Evolutionary conservation across 495 filamentous ascomycete genomes (phyloP), one percentile per base, ranked within the genome.

Genomic region (Aspergillus steynii): DNA sequence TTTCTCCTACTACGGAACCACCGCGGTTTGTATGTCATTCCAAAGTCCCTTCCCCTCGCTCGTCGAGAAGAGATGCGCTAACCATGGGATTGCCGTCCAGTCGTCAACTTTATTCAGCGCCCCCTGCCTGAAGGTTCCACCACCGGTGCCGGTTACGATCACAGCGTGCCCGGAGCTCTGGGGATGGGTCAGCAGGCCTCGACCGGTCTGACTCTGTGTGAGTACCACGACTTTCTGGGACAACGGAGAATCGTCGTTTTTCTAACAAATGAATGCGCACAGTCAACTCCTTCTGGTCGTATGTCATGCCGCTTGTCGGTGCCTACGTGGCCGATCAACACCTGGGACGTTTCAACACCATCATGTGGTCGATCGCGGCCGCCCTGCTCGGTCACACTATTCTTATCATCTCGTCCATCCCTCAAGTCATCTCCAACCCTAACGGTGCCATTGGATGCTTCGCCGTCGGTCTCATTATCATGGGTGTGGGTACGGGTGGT

Each of bases 1-100:
- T 42, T 90, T 91, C 75, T 88, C 86, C 8, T 92, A 90, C 77
- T 92, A 92, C 69, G 90, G 90, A 56, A 89, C 87, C 14, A 89
- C 84, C 26, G 86, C 84, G 46, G 86, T 92, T 52, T 89, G 85
- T 88, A 78, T 62, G 82, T 74, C 4, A 27, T 20, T 8, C 56
- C 48, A 27, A 50, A 27, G 5, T 34, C 31, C 2, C 9, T 1
- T 34, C 31, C 12, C 37, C 9, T 42, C 49, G 20, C 20, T 20
- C 20, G 20, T 20, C 20, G 20, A 20, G 20, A 20, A 20, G n/a
- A 10, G 28, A 9, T 20, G 29, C 28, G 29, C 55, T 20, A 20
- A 29, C 60, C 61, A 50, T 68, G 45, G 10, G 5, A 26, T 27
- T 29, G 8, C 8, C 49, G 6, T 12, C n/a, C 49, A 76, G 73